phyloP scores from a whole-genome alignment of 108 stramenopile species.

The Craspedostauros australis region DNA sequence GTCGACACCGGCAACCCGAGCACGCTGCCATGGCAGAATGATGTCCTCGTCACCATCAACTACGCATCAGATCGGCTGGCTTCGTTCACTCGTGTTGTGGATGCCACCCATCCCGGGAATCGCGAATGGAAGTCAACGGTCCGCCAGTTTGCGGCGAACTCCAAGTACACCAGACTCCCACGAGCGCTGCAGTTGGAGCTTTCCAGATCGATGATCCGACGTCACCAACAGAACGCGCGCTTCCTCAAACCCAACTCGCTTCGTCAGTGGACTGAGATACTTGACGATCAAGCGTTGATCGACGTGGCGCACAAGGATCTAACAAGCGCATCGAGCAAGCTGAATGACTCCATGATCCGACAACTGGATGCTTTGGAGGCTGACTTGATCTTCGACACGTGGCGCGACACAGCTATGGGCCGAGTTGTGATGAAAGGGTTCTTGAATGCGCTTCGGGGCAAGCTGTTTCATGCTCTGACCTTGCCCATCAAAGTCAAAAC shows the following conservation, averaged over 20 bases:
- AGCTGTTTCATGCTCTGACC: too few relatives aligned
- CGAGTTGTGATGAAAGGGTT: too few relatives aligned
- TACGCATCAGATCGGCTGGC: constrained; percentile 30
- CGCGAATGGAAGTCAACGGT: constrained; percentile 18
- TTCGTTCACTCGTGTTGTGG: constrained; percentile 25
- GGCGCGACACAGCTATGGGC: constrained; percentile 19
- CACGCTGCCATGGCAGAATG: constrained; percentile 23
- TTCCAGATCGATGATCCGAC: constrained; percentile 18
- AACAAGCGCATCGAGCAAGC: constrained; percentile 1
- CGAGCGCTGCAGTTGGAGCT: constrained; percentile 9
- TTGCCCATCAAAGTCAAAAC: too few relatives aligned
- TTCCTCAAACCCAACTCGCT: constrained; percentile 29
- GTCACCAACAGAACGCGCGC: too few relatives aligned
- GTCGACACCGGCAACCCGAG: background rate
- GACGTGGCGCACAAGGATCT: constrained; percentile 21
- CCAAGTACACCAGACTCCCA: constrained; percentile 14
- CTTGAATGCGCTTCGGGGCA: too few relatives aligned
- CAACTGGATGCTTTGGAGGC: constrained; percentile 20
- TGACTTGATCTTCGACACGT: constrained; percentile 25
- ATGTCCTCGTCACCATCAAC: constrained; percentile 28
- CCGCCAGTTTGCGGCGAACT: background rate
- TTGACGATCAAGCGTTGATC: constrained; percentile 2
- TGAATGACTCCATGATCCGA: constrained; percentile 7
- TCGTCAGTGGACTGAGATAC: constrained; percentile 26
- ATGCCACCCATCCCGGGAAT: constrained; percentile 49